Evolutionary conservation across 139 green algal species (phyloP), one percentile per base, ranked within the genome.

Genomic region (Edaphochlamys debaryana): DNA sequence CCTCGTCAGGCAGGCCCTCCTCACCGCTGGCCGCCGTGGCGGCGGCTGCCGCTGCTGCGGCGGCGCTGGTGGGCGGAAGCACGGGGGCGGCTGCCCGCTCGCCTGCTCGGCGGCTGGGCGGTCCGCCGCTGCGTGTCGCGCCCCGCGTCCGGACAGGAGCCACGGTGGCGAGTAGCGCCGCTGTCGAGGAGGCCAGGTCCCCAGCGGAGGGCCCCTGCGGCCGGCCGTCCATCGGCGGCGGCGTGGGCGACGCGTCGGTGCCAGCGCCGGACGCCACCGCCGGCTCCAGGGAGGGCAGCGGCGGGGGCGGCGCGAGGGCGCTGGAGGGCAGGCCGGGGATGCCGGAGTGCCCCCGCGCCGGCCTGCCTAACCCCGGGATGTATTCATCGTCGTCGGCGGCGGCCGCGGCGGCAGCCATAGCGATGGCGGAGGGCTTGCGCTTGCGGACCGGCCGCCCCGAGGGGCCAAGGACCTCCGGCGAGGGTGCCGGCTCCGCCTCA

Each of bases 351-450:
- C n/a, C n/a, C n/a, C n/a, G n/a, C n/a, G n/a, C n/a, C n/a, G n/a
- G n/a, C n/a, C n/a, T n/a, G n/a, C n/a, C n/a, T n/a, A n/a, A n/a
- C n/a, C n/a, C n/a, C n/a, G n/a, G n/a, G n/a, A n/a, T n/a, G n/a
- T n/a, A n/a, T n/a, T n/a, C 30, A 0, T 73, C 76, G 22, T 82
- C 76, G 38, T 82, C 63, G 7, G 66, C 62, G 0, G 63, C 62
- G 45, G 76, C 62, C 23, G 63, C 63, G 32, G 76, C 76, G 3
- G 76, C 76, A 17, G 76, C 76, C n/a, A 82, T 17, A 7, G 76
- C 76, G 27, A 82, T 66, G 19, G 62, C 63, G 1, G 76, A 64
- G 0, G 76, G 76, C 32, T 82, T 82, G 11, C 76, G 76, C 32
- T 66, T 66, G n/a, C 76, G 76, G 0, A 74, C 63, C 3, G 76